Evolutionary conservation across 768 basidiomycete species (phyloP), one percentile per base, ranked within the genome.

Genomic region (Kwoniella europaea): DNA sequence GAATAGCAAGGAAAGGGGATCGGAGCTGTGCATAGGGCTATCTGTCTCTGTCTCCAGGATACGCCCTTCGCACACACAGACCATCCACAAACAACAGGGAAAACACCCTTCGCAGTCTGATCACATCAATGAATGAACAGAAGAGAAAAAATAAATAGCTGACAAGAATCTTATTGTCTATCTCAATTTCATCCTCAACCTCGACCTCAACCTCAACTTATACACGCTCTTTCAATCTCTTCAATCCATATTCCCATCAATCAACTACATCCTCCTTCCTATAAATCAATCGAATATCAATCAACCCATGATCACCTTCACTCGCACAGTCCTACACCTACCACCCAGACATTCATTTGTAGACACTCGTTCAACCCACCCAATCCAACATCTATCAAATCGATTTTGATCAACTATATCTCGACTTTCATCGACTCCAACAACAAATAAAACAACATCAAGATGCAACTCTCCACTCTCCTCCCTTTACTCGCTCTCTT

Each of bases 381-480:
- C 35, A 46, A 15, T 43, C n/a, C 42, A 5, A 22, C 12, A 65
- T 20, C 22, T 27, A 55, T 43, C 53, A 46, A 63, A 63, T 63
- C 62, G 62, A 63, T 24, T 63, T 63, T 63, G 62, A 63, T 52
- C 24, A 55, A 20, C 54, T 22, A 2, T 3, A 52, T 43, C 63
- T 65, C 15, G 10, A 44, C 50, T 24, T 18, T 29, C 63, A 27
- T 56, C 54, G 20, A 60, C 53, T 24, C 43, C 16, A 13, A 67
- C n/a, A 12, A 29, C 24, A 22, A 65, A 7, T 43, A 54, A 67
- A 22, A 42, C 46, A 59, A 9, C 24, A 62, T 10, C 57, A 78
- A 53, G 16, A 80, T 80, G 79, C 73, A 76, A 63, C 35, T 72
- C 41, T 62, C 69, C 29, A 67, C 74, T 18, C 62, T 80, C 15